Evolutionary conservation across 1,284 basidiomycete species (phyloP), one percentile per base, ranked within the genome.

Genomic region (Psilocybe mexicana): DNA sequence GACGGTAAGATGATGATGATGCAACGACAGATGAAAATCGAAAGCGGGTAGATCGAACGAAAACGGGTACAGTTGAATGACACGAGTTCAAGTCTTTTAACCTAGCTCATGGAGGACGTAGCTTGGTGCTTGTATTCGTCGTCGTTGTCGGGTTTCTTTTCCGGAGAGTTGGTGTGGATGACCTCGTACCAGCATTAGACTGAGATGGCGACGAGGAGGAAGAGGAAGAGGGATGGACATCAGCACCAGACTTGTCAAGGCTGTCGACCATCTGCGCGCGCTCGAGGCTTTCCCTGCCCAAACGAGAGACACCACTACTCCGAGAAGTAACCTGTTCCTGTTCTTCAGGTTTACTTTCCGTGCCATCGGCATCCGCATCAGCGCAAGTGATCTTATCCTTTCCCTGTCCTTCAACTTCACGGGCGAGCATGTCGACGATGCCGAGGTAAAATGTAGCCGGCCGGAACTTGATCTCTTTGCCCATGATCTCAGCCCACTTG

Each of bases 401-500:
- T 23, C 49, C 56, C 45, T 67, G 62, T 24, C 66, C 68, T 63
- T 91, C 89, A 28, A 89, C 88, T 52, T 87, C 82, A n/a, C 81
- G 78, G 3, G 88, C 88, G 25, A 91, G 73, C 72, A 83, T 77
- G 66, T 92, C 89, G 3, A 82, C 91, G 54, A 94, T 83, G 47
- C 91, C 87, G 3, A 93, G 82, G 69, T 95, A 96, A 72, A 96
- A 96, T 5, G 90, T 93, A 23, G 87, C 92, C 4, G 93, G 92
- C 60, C 88, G 88, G 76, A 95, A 97, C 59, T 88, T 84, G 67
- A 97, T 92, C 61, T 92, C 87, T 56, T 87, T 88, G n/a, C 94
- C 95, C 62, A 85, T 87, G 74, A 94, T 87, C 65, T 88, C 87
- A 0, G 92, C 90, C 82, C 92, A 90, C 67, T 91, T 91, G 75